phyloP scores from a whole-genome alignment of 441 rosid species.

The Populus hybrid region DNA sequence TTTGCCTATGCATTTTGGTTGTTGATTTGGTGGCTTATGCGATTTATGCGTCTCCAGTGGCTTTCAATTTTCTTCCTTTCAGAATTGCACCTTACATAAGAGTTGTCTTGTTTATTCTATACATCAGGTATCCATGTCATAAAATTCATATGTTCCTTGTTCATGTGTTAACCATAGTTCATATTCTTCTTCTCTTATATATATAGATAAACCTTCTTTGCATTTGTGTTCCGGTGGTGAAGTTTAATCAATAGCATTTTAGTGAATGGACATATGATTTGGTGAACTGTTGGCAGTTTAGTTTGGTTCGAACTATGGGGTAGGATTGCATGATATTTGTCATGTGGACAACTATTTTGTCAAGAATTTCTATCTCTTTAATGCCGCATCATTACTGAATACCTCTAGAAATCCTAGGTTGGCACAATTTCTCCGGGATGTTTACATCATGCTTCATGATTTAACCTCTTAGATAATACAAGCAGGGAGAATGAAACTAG shows the following conservation, averaged over 20 bases:
- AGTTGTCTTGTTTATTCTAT: constrained; percentile 74
- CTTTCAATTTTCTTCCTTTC: constrained; percentile 66
- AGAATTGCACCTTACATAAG: constrained; percentile 89
- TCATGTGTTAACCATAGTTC: neutral
- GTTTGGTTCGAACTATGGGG: no score
- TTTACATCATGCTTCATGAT: no score
- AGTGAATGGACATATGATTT: neutral
- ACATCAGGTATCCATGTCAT: constrained; percentile 54
- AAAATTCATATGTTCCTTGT: neutral
- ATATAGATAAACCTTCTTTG: neutral
- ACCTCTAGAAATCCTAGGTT: no score
- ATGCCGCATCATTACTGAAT: no score
- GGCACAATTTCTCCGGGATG: no score
- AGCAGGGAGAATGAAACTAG: no score
- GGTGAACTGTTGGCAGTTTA: neutral
- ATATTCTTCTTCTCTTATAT: neutral
- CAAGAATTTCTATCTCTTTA: no score
- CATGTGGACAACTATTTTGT: no score
- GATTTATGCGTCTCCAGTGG: constrained; percentile 74
- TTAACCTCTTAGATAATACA: no score
- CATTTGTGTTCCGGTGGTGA: neutral
- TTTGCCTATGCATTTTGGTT: constrained; percentile 58
- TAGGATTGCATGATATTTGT: no score
- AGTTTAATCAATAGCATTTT: neutral
- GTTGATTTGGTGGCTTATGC: constrained; percentile 72